These are phyloP conservation scores for Zea mays DNA, from an alignment of 176 grass and related monocot species.

Conservation along the genomic window DNA sequence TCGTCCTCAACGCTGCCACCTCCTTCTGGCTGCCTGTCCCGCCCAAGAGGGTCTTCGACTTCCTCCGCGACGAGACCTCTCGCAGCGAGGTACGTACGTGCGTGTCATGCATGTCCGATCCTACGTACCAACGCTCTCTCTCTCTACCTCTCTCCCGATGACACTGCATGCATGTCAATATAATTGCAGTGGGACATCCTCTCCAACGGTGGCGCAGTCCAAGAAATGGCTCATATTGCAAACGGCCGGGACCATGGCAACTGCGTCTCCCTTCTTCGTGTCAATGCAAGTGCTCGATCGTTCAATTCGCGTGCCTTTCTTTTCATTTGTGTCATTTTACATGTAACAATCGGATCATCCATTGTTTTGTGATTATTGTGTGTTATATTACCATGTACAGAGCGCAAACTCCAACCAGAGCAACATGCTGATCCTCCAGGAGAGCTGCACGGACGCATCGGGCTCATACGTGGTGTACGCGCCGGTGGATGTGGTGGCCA, in stretches of 20 bases:
- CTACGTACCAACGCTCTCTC: too few species aligned
- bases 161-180: not conserved
- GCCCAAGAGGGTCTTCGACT: constrained; percentile 73
- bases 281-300: constrained; percentile 50
- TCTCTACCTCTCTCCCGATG: too few species aligned
- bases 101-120: too few species aligned
- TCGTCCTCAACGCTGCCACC: constrained; percentile 90
- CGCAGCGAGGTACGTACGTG: constrained; percentile 56
- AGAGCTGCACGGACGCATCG: constrained; percentile 85
- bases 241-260: constrained; percentile 94
- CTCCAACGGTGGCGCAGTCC: constrained; percentile 81
- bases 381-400: constrained; percentile 32
- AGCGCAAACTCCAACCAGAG: constrained; percentile 88
- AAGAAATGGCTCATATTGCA: constrained; percentile 97
- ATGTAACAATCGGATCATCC: too few species aligned
- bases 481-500: constrained; percentile 82
- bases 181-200: constrained; percentile 87
- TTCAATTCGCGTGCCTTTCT: not conserved
- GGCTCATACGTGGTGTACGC: constrained; percentile 90
- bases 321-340: constrained; percentile 1
- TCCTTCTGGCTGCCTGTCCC: constrained; percentile 89
- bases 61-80: constrained; percentile 83
- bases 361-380: too few species aligned
- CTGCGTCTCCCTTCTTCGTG: constrained; percentile 85
- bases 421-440: constrained; percentile 98